Evolutionary conservation across 2,329 filamentous ascomycete genomes (phyloP).

Genomic region (Hypomyces perniciosus): DNA sequence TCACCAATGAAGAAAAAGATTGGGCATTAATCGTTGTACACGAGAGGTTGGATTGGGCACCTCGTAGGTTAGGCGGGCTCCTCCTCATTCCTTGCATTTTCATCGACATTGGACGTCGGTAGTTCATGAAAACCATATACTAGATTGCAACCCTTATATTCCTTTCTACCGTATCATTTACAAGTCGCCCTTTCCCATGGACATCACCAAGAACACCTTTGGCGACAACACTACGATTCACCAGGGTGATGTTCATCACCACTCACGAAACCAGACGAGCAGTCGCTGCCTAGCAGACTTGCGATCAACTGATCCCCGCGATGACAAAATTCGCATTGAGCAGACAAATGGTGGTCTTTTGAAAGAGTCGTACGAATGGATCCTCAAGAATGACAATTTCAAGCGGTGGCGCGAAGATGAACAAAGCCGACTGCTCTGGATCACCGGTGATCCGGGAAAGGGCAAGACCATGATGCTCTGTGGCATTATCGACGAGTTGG

Average conservation of each 20-base stretch:
- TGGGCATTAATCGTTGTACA: too few species aligned
- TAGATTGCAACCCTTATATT: too few species aligned
- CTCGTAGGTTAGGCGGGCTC: too few species aligned
- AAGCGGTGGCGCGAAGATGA: slow-evolving; percentile 10
- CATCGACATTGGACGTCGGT: too few species aligned
- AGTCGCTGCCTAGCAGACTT: background rate
- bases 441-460: slow-evolving; percentile 35
- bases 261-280: background rate
- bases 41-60: too few species aligned
- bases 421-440: slow-evolving; percentile 27
- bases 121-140: too few species aligned
- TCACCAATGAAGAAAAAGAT: too few species aligned
- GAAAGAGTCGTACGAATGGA: slow-evolving; percentile 27
- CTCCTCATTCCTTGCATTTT: too few species aligned
- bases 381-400: slow-evolving; percentile 24
- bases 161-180: too few species aligned
- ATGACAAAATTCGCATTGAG: slow-evolving; percentile 30
- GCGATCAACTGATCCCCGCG: background rate
- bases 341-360: slow-evolving; percentile 29
- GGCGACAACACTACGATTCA: background rate
- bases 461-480: slow-evolving; percentile 40
- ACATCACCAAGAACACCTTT: background rate
- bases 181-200: background rate
- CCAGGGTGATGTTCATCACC: background rate
- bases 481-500: slow-evolving; percentile 25